Evolutionary conservation across 306 rosid genomes (phyloP).

Genomic region (Malus sieversii): DNA sequence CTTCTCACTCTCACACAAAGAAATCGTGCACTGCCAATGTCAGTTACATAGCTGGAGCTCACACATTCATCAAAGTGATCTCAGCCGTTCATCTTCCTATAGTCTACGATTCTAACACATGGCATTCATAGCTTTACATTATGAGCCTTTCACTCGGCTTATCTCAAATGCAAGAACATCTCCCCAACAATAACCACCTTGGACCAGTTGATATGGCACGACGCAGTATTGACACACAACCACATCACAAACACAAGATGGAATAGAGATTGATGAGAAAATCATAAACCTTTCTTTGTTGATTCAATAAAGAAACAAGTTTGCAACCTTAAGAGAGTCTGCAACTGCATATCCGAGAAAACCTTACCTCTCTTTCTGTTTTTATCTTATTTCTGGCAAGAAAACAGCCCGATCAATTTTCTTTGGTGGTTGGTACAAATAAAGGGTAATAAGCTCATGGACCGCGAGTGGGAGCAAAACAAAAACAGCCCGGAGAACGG

Average conservation of each 20-base stretch:
- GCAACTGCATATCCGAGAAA: background rate
- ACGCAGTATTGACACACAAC: background rate
- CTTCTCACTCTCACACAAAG: no score
- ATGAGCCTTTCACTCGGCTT: no score
- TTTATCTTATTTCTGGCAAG: background rate
- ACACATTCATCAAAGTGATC: no score
- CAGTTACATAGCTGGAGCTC: no score
- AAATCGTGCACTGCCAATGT: no score
- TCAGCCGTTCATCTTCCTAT: no score
- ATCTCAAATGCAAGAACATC: no score
- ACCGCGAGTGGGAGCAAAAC: slow-evolving; percentile 45
- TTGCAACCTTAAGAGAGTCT: background rate
- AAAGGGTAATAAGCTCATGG: slow-evolving; percentile 25
- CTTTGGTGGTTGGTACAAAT: background rate
- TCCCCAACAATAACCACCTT: no score
- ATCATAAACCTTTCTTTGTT: background rate
- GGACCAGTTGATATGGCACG: background rate
- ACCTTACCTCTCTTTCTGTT: background rate
- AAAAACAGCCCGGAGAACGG: slow-evolving; percentile 35
- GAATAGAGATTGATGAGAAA: background rate
- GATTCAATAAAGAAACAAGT: background rate
- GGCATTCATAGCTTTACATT: no score
- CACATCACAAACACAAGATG: background rate
- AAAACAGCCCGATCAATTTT: background rate
- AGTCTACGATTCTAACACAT: no score